Conservation (phyloP, 2,329 filamentous ascomycete genomes). For the Scedosporium aurantiacum region DNA sequence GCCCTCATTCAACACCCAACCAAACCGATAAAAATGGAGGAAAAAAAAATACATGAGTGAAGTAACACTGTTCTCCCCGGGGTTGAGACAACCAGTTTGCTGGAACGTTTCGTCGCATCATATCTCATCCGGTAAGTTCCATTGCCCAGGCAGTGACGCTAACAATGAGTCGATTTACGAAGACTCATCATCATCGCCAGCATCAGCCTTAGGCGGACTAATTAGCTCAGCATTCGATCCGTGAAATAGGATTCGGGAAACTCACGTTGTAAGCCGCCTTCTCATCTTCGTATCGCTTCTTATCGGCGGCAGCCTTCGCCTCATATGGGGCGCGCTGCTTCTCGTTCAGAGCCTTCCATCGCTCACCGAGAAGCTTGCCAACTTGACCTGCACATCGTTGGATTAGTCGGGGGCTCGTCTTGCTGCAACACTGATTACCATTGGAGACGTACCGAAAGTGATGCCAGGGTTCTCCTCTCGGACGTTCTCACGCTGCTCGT, state of each 20-base stretch:
- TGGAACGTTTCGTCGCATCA: constrained; percentile 4
- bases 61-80: neutral
- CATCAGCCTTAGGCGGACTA: constrained; percentile 7
- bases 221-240: constrained; percentile 16
- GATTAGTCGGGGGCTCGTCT: constrained; percentile 4
- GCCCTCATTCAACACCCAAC: constrained; percentile 7
- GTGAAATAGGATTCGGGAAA: constrained; percentile 2
- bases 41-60: constrained; percentile 3
- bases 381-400: constrained; percentile 58
- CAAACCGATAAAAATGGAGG: constrained; percentile 4
- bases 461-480: constrained; percentile 97
- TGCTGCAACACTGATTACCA: constrained; percentile 16
- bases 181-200: constrained; percentile 43
- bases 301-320: constrained; percentile 90
- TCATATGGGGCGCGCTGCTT: constrained; percentile 92
- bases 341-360: constrained; percentile 93
- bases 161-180: constrained; percentile 18
- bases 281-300: constrained; percentile 99
- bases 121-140: constrained; percentile 5
- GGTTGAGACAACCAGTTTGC: neutral
- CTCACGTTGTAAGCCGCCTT: constrained; percentile 88
- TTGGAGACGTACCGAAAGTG: constrained; percentile 59
- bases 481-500: constrained; percentile 96
- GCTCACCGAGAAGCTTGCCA: constrained; percentile 94
- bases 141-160: neutral